Percentiles rank a stretch among this genome's conserved stretches.
Conservation (phyloP, 768 basidiomycete genomes). For the Crepidotus variabilis region DNA sequence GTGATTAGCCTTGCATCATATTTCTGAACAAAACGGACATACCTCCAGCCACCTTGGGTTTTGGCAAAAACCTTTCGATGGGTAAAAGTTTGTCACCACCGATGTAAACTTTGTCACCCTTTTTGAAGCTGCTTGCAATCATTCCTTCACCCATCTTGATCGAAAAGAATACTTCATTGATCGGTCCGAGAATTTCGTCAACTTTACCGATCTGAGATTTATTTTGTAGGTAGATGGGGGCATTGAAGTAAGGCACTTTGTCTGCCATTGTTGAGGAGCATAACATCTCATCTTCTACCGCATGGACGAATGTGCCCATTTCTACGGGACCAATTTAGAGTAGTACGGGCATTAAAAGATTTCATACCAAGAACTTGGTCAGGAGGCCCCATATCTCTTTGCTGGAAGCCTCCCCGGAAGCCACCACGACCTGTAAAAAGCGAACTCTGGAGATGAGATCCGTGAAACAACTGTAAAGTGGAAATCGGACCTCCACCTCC, state of each 20-base stretch:
- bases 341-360: background rate
- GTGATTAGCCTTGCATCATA: conserved; percentile 4
- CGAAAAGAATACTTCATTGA: conserved; percentile 97
- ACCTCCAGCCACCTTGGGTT: conserved; percentile 82
- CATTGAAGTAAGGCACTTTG: conserved; percentile 99
- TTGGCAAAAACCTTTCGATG: conserved; percentile 94
- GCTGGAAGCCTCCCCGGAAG: conserved; percentile 68
- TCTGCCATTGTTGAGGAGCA: conserved; percentile 81
- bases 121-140: conserved; percentile 93
- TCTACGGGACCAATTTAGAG: conserved; percentile 42
- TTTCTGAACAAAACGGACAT: conserved; percentile 17
- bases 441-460: background rate
- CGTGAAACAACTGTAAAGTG: background rate
- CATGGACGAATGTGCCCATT: conserved; percentile 89
- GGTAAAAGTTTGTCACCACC: conserved; percentile 96
- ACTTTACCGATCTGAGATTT: conserved; percentile 96
- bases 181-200: conserved; percentile 98
- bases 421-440: conserved; percentile 49
- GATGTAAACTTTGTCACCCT: conserved; percentile 98
- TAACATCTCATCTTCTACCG: conserved; percentile 98
- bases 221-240: conserved; percentile 95
- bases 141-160: conserved; percentile 97
- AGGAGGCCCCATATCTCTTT: conserved; percentile 74
- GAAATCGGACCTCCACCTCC: conserved; percentile 4
- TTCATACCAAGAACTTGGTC: conserved; percentile 68